These are phyloP conservation scores for Westerdykella sp. DNA, from an alignment of 2,329 filamentous ascomycete species.

Conservation along the genomic window DNA sequence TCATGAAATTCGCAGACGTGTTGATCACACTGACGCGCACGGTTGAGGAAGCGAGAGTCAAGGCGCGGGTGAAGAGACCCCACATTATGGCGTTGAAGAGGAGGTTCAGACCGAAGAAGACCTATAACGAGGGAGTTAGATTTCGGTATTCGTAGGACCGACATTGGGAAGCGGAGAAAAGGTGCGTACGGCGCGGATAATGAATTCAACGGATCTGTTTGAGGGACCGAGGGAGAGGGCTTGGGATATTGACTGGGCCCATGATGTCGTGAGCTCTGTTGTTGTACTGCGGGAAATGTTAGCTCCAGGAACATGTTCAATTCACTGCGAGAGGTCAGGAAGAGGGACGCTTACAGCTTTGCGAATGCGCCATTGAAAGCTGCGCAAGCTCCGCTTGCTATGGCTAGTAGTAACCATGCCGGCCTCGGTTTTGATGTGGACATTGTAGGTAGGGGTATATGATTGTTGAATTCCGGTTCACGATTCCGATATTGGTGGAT, in stretches of 20 bases:
- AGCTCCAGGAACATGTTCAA: slow-evolving; percentile 3
- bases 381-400: slow-evolving; percentile 70
- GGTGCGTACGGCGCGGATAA: slow-evolving; percentile 46
- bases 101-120: slow-evolving; percentile 70
- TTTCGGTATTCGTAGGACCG: slow-evolving; percentile 2
- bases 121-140: slow-evolving; percentile 36
- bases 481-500: too few species aligned
- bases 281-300: slow-evolving; percentile 46
- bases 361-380: slow-evolving; percentile 79
- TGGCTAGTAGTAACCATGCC: slow-evolving; percentile 56
- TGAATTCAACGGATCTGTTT: slow-evolving; percentile 45
- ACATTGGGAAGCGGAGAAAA: neutral
- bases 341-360: slow-evolving; percentile 57
- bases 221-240: slow-evolving; percentile 42
- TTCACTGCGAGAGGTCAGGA: neutral
- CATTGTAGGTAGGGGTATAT: slow-evolving; percentile 11
- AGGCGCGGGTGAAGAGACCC: slow-evolving; percentile 72
- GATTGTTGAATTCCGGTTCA: too few species aligned
- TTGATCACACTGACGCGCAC: slow-evolving; percentile 78
- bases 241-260: slow-evolving; percentile 46
- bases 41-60: slow-evolving; percentile 67
- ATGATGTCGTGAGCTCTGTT: slow-evolving; percentile 51
- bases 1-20: slow-evolving; percentile 73
- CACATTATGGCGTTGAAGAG: slow-evolving; percentile 77
- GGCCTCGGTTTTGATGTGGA: slow-evolving; percentile 17